These are phyloP conservation scores for Serendipita sp. DNA, from an alignment of 768 basidiomycete species.

Conservation along the genomic window DNA sequence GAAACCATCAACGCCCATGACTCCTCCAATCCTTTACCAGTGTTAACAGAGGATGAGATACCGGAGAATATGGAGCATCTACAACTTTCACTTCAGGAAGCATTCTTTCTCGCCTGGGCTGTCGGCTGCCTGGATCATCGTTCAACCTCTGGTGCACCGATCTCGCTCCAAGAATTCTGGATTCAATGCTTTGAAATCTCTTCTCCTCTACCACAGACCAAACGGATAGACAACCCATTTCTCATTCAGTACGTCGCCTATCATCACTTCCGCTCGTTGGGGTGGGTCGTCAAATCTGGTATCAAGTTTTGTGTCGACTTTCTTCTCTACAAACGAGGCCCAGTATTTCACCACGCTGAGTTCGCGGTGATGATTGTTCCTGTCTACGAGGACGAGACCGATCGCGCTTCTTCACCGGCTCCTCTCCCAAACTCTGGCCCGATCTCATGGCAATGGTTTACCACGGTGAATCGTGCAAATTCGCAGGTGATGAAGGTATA, in stretches of 20 bases:
- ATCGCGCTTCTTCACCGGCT: constrained; percentile 49
- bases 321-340: constrained; percentile 85
- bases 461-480: constrained; percentile 92
- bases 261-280: constrained; percentile 89
- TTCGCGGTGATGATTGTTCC: constrained; percentile 87
- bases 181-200: background rate
- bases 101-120: constrained; percentile 76
- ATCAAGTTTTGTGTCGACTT: constrained; percentile 97
- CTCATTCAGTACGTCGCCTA: constrained; percentile 78
- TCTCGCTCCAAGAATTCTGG: background rate
- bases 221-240: constrained; percentile 79
- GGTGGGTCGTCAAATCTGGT: constrained; percentile 92
- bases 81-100: constrained; percentile 77
- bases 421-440: constrained; percentile 50
- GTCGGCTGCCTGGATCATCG: constrained; percentile 66
- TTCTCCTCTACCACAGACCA: constrained; percentile 14
- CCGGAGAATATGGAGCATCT: constrained; percentile 75
- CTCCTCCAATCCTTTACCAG: constrained; percentile 21
- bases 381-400: constrained; percentile 69
- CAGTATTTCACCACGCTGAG: constrained; percentile 90
- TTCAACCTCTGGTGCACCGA: constrained; percentile 43
- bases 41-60: constrained; percentile 32
- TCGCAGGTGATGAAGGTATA: constrained; percentile 88
- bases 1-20: constrained; percentile 13
- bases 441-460: constrained; percentile 89